Conservation (phyloP, 2,329 filamentous ascomycete genomes). For the Exutisphaerella laricina region DNA sequence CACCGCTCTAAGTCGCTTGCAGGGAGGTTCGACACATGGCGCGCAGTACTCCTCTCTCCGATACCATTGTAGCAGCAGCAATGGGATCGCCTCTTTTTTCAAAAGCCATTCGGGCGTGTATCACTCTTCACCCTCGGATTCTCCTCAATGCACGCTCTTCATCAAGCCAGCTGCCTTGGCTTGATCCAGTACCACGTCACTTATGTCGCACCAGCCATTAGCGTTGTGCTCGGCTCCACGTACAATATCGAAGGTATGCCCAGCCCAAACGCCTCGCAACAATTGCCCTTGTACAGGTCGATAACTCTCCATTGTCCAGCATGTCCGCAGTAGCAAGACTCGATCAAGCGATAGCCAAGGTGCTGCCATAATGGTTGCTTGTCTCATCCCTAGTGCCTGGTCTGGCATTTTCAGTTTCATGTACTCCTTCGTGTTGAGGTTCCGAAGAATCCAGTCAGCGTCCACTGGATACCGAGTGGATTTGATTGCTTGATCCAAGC, state of each 20-base stretch:
- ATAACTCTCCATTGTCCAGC: not conserved
- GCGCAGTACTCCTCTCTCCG: too few species aligned
- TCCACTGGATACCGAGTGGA: too few species aligned
- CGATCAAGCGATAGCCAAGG: constrained; percentile 6
- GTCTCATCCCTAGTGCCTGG: not conserved
- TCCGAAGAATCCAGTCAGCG: constrained; percentile 3
- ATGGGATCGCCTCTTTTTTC: too few species aligned
- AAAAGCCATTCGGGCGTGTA: not conserved
- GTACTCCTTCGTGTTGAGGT: constrained; percentile 6
- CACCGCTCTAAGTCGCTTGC: too few species aligned
- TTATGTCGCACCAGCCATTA: not conserved
- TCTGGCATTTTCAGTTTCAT: constrained; percentile 1
- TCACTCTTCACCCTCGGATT: not conserved
- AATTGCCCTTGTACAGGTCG: not conserved
- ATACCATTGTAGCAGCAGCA: too few species aligned
- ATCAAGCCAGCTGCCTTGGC: not conserved
- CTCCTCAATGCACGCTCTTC: not conserved
- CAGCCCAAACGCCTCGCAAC: constrained; percentile 7
- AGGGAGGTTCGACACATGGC: too few species aligned
- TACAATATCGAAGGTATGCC: constrained; percentile 11
- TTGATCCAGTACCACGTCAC: not conserved
- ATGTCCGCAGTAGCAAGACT: constrained; percentile 6
- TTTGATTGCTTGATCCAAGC: too few species aligned
- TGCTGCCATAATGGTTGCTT: not conserved
- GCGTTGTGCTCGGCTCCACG: not conserved